Base-by-base conservation (phyloP, 1,139 yeast genomes). In the Zygoascus hellenicus region DNA sequence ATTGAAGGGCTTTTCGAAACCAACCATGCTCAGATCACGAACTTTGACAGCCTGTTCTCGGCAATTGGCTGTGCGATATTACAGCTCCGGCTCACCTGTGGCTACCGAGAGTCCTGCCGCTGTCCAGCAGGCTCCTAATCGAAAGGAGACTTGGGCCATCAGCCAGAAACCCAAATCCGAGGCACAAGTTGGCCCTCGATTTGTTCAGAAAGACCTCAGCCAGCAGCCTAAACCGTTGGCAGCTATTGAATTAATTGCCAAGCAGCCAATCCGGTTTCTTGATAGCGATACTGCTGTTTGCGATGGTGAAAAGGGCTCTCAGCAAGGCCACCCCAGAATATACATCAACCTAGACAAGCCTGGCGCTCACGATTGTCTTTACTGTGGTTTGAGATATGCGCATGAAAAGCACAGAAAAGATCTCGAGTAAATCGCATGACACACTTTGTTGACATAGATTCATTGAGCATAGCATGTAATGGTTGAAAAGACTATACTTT, bases 241-340 rank as follows among this genome's bases (percentile, higher is more conserved):
- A 42, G 95, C 95, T 52, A 87, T 87, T 62, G 92, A 86, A 48
- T 74, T 87, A 65, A 84, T 87, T 60, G 82, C 85, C 38, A 68
- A 83, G 61, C 80, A 81, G 61, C 95, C 96, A 9, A 69, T 87
- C 43, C 71, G 79, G 58, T 83, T 77, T 63, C 70, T 86, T 55
- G 78, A 77, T 56, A 73, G 72, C 34, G 75, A 77, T 59, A 65
- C 80, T 49, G 96, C 95, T 2, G 94, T 83, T 16, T 87, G 96
- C 63, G 88, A 84, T 61, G 96, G 95, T 36, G 86, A 87, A 58
- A 80, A 74, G 59, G 88, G 87, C 17, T 77, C 78, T 33, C 81
- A 79, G 59, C 81, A 80, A 60, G 96, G 96, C 17, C 96, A 87
- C 64, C 96, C 96, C 44, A 84, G 83, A 67, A 80, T 87, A 34